Evolutionary conservation across 2,329 filamentous ascomycete genomes (phyloP).

Genomic region (Diaporthe australafricana): DNA sequence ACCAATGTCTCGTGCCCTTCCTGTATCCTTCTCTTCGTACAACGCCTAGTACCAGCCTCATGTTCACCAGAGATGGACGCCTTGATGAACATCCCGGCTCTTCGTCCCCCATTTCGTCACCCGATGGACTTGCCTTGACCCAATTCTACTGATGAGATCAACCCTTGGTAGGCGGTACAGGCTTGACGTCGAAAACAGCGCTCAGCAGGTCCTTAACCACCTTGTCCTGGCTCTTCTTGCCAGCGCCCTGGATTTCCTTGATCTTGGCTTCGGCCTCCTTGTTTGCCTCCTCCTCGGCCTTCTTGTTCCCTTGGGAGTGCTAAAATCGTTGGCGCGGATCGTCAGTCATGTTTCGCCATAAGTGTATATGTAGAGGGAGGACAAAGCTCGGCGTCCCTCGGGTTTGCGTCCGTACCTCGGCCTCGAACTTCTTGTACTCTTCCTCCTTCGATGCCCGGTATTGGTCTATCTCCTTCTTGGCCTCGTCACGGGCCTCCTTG

Average conservation of each 20-base stretch:
- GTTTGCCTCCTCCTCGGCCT: constrained; percentile 81
- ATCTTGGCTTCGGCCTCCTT: constrained; percentile 86
- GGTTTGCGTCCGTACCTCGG: constrained; percentile 61
- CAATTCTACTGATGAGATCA: constrained; percentile 1
- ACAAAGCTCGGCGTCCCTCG: too few species aligned
- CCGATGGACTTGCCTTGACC: too few species aligned
- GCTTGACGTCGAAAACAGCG: constrained; percentile 87
- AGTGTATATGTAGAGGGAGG: not conserved
- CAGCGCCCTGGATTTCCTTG: constrained; percentile 82
- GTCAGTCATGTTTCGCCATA: constrained; percentile 34
- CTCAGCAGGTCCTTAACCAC: constrained; percentile 86
- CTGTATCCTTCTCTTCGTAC: constrained; percentile 17
- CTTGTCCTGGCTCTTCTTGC: constrained; percentile 80
- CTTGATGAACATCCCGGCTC: not conserved
- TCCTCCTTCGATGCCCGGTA: constrained; percentile 91
- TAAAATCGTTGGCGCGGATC: constrained; percentile 51
- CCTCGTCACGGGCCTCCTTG: constrained; percentile 95
- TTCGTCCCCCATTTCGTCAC: not conserved
- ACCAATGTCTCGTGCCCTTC: constrained; percentile 14
- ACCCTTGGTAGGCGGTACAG: constrained; percentile 61
- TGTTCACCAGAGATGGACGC: not conserved
- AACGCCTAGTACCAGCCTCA: constrained; percentile 22
- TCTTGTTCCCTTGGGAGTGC: constrained; percentile 91
- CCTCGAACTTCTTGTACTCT: constrained; percentile 95
- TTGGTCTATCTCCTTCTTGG: constrained; percentile 96